A percentile compares a stretch with the other conserved stretches of the same genome.
Conservation (phyloP, 306 rosid genomes). For the Alnus rubra region DNA sequence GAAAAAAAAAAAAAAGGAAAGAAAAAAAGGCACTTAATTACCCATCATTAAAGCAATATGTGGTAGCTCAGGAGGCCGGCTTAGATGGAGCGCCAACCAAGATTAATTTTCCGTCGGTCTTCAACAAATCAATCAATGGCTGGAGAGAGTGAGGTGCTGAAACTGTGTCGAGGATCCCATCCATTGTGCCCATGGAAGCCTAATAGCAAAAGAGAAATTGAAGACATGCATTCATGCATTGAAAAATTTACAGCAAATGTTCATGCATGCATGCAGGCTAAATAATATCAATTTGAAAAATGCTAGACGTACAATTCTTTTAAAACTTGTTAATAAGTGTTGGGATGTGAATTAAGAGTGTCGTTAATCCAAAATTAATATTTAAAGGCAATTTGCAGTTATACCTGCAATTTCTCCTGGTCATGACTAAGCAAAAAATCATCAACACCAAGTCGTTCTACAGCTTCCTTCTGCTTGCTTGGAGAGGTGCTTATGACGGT, state of each 20-base stretch:
- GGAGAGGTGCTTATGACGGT: slow-evolving; percentile 1
- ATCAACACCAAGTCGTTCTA: not conserved
- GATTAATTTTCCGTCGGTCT: not conserved
- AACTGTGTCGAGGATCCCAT: not conserved
- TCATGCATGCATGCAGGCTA: not conserved
- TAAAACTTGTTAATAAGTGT: too few species aligned
- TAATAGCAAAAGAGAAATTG: not conserved
- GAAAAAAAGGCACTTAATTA: not conserved
- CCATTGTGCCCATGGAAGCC: slow-evolving; percentile 1
- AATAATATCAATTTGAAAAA: not conserved
- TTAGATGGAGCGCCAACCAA: not conserved
- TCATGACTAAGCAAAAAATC: not conserved
- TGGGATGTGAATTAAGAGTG: too few species aligned
- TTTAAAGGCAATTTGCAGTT: too few species aligned
- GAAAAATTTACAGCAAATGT: not conserved
- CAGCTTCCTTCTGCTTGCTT: not conserved
- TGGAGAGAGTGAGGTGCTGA: not conserved
- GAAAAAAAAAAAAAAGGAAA: not conserved
- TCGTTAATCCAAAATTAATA: too few species aligned
- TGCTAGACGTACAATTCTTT: too few species aligned
- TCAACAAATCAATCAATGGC: not conserved
- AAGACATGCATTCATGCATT: not conserved
- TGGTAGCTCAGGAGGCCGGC: not conserved
- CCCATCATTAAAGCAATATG: not conserved
- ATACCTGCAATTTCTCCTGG: not conserved